These are phyloP conservation scores for Blastocrithidia nonstop DNA, from an alignment of 208 protist genomes.

Conservation along the genomic window DNA sequence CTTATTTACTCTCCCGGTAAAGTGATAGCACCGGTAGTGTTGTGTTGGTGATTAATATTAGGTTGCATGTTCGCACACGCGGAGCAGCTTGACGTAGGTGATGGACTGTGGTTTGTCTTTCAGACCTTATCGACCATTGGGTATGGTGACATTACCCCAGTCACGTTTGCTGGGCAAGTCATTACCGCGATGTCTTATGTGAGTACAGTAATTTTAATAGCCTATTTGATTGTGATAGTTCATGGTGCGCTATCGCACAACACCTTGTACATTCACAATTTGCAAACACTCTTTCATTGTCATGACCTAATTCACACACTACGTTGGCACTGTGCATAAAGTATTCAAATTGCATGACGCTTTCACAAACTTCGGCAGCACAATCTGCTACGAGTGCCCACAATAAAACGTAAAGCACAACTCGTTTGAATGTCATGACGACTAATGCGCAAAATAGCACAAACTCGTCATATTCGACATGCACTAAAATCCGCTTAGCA, in stretches of 20 bases:
- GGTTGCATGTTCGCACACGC: constrained; percentile 33
- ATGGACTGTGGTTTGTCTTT: constrained; percentile 67
- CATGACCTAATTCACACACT: constrained; percentile 28
- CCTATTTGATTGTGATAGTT: constrained; percentile 24
- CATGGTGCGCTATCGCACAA: constrained; percentile 13
- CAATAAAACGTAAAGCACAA: constrained; percentile 1
- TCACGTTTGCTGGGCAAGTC: constrained; percentile 19
- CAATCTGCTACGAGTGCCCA: background rate
- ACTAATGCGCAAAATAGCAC: constrained; percentile 21
- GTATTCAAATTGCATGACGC: constrained; percentile 36
- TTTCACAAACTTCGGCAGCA: constrained; percentile 20
- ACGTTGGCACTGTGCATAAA: constrained; percentile 20
- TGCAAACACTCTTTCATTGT: constrained; percentile 28
- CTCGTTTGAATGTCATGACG: constrained; percentile 14
- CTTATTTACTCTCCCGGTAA: constrained; percentile 22
- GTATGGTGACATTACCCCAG: constrained; percentile 59
- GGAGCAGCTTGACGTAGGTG: constrained; percentile 16
- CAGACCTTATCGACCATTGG: constrained; percentile 59
- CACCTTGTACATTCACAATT: constrained; percentile 19
- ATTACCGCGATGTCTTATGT: constrained; percentile 32
- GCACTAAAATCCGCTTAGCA: constrained; percentile 12
- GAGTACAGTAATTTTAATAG: constrained; percentile 14
- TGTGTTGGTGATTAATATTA: constrained; percentile 26
- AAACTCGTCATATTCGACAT: constrained; percentile 24
- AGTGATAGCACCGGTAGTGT: constrained; percentile 9